Evolutionary conservation across 495 filamentous ascomycete genomes (phyloP), one percentile per base, ranked within the genome.

Genomic region (Hypoxylon cercidicola): DNA sequence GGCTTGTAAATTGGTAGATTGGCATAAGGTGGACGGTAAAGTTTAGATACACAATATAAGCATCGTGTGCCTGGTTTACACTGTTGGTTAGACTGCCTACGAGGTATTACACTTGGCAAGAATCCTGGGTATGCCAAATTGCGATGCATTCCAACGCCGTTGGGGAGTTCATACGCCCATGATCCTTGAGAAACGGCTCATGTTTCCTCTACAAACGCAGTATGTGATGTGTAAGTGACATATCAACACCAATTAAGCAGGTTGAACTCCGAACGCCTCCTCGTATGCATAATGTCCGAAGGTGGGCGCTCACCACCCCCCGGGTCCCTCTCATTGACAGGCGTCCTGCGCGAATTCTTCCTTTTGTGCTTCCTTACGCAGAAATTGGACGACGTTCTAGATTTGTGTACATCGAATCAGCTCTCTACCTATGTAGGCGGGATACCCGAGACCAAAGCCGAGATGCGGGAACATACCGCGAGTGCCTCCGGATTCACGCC

Each of bases 401-500:
- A 65, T 34, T 18, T 11, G 37, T 51, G 15, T 41, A 32, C 10
- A 12, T 10, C 35, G 1, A 20, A 23, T 20, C 1, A 18, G 15
- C 19, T 55, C 35, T 18, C 1, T 41, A 3, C 0, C 19, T 28
- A 3, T 28, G 7, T 28, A 3, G 3, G 3, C 25, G 7, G 25
- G 25, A 28, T n/a, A 28, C 25, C 25, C 25, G 25, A 28, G 25
- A 28, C 25, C 25, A 28, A 28, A 7, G 3, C 7, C 25, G 25
- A n/a, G 28, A 39, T 45, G 13, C 25, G 16, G 30, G 15, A 35
- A 81, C 89, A 58, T 84, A 97, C 95, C 30, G 94, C 94, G 12
- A 99, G 79, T 8, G 93, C 96, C 73, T 98, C 95, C 5, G 95
- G 95, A 76, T 96, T 96, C 9, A 97, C 92, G 5, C 96, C 96